phyloP scores from a whole-genome alignment of 2,329 filamentous ascomycete genomes.

The Ceratocystiopsis brevicomis region DNA sequence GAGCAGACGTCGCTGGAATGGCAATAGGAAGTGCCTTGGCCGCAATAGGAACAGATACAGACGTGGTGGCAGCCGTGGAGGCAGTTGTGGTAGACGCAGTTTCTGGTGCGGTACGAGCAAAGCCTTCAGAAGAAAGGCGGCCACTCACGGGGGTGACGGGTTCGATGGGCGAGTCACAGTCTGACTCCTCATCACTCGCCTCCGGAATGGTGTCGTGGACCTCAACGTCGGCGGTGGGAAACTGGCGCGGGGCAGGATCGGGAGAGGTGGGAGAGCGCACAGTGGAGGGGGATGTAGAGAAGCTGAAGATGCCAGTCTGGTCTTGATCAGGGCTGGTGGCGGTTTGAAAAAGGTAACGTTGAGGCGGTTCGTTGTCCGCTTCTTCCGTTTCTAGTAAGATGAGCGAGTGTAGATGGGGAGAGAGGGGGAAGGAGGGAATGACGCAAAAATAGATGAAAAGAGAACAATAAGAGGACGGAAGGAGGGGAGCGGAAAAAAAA shows the following conservation, averaged over 20 bases:
- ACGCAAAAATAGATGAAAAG: not conserved
- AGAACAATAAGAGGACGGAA: not conserved
- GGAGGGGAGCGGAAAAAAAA: not conserved
- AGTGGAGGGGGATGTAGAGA: not conserved
- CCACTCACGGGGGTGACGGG: slow-evolving; percentile 42
- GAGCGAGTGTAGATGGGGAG: not conserved
- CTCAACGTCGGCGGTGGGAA: slow-evolving; percentile 22
- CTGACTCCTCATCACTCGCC: slow-evolving; percentile 41
- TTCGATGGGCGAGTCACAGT: slow-evolving; percentile 39
- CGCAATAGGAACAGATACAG: no score
- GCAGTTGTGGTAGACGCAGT: not conserved
- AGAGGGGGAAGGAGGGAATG: slow-evolving; percentile 1
- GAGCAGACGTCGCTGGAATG: no score
- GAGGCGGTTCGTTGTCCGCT: slow-evolving; percentile 6
- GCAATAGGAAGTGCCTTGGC: no score
- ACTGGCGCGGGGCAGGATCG: slow-evolving; percentile 23
- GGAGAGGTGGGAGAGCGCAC: not conserved
- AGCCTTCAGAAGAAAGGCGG: slow-evolving; percentile 33
- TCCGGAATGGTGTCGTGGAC: slow-evolving; percentile 34
- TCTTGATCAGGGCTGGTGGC: not conserved
- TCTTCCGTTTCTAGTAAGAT: slow-evolving; percentile 5
- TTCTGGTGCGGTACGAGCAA: slow-evolving; percentile 22
- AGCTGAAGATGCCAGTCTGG: not conserved
- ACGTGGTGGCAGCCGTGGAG: no score
- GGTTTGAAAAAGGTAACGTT: not conserved